Percentiles rank a stretch among this genome's conserved stretches.
Conservation (phyloP, 2,329 filamentous ascomycete species). For the Pestalotiopsis fici region DNA sequence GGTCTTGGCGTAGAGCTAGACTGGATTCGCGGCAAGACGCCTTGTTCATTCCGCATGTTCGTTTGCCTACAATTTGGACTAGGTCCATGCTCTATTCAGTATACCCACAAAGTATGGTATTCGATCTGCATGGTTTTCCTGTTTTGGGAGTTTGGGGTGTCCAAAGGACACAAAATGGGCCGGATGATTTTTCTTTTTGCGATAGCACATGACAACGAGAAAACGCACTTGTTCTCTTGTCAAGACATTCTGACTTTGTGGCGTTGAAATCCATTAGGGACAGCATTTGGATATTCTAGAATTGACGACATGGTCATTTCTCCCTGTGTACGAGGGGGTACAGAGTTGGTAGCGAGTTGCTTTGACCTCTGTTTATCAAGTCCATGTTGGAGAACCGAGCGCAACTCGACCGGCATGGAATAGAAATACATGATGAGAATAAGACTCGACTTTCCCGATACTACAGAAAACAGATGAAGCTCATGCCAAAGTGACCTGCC, state of each 20-base stretch:
- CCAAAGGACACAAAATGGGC: not conserved
- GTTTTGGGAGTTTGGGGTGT: not conserved
- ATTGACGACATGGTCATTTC: not conserved
- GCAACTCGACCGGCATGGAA: not conserved
- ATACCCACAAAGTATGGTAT: not conserved
- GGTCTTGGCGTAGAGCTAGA: not conserved
- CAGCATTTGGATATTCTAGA: not conserved
- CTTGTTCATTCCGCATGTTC: not conserved
- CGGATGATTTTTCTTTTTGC: not conserved
- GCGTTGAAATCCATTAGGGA: not conserved
- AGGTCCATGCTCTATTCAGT: not conserved
- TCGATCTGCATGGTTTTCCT: not conserved
- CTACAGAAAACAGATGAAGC: not conserved
- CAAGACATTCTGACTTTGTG: not conserved
- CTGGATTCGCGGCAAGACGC: not conserved
- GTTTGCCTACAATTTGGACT: not conserved
- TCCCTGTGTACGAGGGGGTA: not conserved
- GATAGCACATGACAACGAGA: not conserved
- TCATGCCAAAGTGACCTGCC: not conserved
- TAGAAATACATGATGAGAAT: not conserved
- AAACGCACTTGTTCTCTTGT: not conserved
- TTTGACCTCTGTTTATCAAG: not conserved
- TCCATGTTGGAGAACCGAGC: too few relatives aligned
- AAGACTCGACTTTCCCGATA: not conserved
- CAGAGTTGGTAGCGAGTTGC: not conserved